Evolutionary conservation across 768 basidiomycete genomes (phyloP).

Genomic region (Astraeus odoratus): DNA sequence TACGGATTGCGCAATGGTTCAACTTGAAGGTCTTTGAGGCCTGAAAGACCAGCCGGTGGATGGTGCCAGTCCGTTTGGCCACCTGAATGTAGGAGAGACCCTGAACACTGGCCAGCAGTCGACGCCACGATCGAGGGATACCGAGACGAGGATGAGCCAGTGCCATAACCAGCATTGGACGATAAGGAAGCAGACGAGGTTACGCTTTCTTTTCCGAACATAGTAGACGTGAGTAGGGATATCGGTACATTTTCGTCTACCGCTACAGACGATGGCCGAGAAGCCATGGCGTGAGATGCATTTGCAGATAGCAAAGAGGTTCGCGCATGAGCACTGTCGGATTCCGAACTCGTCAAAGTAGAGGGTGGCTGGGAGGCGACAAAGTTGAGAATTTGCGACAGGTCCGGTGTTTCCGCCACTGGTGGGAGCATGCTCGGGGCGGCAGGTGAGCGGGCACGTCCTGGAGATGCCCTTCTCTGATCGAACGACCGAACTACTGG

Average conservation of each 20-base stretch:
- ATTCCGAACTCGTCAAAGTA: background rate
- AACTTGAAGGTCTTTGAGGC: slow-evolving; percentile 9
- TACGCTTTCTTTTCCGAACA: slow-evolving; percentile 19
- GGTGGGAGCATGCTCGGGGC: background rate
- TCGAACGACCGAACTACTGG: background rate
- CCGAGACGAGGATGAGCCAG: slow-evolving; percentile 17
- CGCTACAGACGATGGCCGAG: slow-evolving; percentile 6
- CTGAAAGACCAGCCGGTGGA: slow-evolving; percentile 18
- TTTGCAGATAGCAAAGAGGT: slow-evolving; percentile 6
- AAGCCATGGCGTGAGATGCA: slow-evolving; percentile 7
- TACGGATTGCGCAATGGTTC: slow-evolving; percentile 17
- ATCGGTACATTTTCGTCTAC: slow-evolving; percentile 4
- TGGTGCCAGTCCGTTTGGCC: slow-evolving; percentile 18
- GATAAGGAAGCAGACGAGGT: slow-evolving; percentile 12
- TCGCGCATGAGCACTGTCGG: background rate
- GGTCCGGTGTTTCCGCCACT: slow-evolving; percentile 12
- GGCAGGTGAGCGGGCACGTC: background rate
- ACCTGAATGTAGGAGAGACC: slow-evolving; percentile 8
- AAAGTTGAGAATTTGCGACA: slow-evolving; percentile 12
- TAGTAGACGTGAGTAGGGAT: slow-evolving; percentile 19
- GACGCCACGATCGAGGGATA: slow-evolving; percentile 23
- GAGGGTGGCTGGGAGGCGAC: slow-evolving; percentile 1
- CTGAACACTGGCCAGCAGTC: slow-evolving; percentile 8
- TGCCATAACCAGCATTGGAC: slow-evolving; percentile 10
- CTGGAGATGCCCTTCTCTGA: background rate